Base-by-base conservation (phyloP, 192 early-diverging fungal species). In the Phycomyces blakesleeanus region DNA sequence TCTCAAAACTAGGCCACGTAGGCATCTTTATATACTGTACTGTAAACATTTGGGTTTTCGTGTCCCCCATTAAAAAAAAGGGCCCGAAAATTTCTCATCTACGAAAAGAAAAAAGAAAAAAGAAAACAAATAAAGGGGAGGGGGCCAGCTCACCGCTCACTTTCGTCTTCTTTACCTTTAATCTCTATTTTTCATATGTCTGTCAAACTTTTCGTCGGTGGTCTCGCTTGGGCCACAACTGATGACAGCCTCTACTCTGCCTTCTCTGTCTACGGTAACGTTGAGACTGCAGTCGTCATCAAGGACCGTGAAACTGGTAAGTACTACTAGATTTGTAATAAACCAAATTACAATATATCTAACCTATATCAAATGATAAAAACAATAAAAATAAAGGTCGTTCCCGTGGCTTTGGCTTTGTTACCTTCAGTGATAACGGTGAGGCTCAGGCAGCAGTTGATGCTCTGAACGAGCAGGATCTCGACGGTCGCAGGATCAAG, bases 351-450 rank as follows among this genome's bases (percentile, higher is more conserved):
- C n/a, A n/a, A n/a, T n/a, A n/a, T n/a, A n/a, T n/a, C n/a, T n/a
- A n/a, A n/a, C n/a, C n/a, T n/a, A n/a, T n/a, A n/a, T n/a, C n/a
- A n/a, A n/a, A n/a, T n/a, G n/a, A n/a, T n/a, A 34, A 34, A 5
- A 18, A n/a, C 44, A n/a, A 47, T 47, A 47, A n/a, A 18, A 47
- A 3, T 47, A 2, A 54, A 88, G 88, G 83, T 55, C 86, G 87
- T 69, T 89, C 88, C 61, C 85, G 88, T 61, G 91, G 91, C 20
- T 93, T 90, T 73, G 93, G 93, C 24, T 93, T 95, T 71, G 90
- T 93, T 52, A 90, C 81, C 65, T 83, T 66, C 18, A 60, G 49
- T 53, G 68, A 57, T 51, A 55, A 69, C 15, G 67, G 69, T 1
- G 72, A 70, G 10, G 89, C 90, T 59, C 61, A 83, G 42, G 37